A percentile compares a stretch with the other conserved stretches of the same genome.
Evolutionary conservation across 805 yeast species (phyloP).

Genomic region (Suhomyces vadensis): DNA sequence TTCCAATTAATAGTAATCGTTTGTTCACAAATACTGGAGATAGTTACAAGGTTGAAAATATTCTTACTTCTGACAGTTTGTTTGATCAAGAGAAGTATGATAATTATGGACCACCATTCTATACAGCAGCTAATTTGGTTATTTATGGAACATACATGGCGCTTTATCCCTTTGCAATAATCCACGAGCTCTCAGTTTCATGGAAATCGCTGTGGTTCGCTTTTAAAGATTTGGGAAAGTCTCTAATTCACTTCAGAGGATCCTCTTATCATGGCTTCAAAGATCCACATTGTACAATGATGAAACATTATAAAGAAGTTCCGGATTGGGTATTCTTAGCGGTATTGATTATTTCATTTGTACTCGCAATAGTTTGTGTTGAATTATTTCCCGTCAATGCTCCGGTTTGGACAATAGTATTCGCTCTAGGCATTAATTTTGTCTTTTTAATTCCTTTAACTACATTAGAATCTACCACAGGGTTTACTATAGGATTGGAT

Average conservation of each 20-base stretch:
- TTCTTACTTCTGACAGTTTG: neutral
- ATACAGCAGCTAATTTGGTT: slow-evolving; percentile 28
- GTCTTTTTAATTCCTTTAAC: slow-evolving; percentile 39
- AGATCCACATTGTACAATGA: slow-evolving; percentile 35
- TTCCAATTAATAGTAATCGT: slow-evolving; percentile 19
- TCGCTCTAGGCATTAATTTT: slow-evolving; percentile 51
- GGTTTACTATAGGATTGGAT: slow-evolving; percentile 15
- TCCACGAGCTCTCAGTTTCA: slow-evolving; percentile 18
- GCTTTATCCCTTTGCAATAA: slow-evolving; percentile 24
- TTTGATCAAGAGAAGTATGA: slow-evolving; percentile 24
- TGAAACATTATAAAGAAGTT: slow-evolving; percentile 34
- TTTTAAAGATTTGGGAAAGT: slow-evolving; percentile 12
- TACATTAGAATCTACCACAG: slow-evolving; percentile 16
- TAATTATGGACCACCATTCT: slow-evolving; percentile 29
- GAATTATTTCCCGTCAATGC: slow-evolving; percentile 43
- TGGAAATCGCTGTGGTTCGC: slow-evolving; percentile 15
- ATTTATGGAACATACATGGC: slow-evolving; percentile 29
- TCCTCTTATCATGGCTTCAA: slow-evolving; percentile 34
- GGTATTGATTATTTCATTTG: slow-evolving; percentile 21
- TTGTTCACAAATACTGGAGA: slow-evolving; percentile 12
- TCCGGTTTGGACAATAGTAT: slow-evolving; percentile 62
- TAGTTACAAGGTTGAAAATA: slow-evolving; percentile 1
- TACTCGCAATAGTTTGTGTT: slow-evolving; percentile 31
- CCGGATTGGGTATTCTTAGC: slow-evolving; percentile 33
- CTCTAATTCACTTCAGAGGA: slow-evolving; percentile 17